Percentiles rank a stretch among this genome's conserved stretches.
These are phyloP conservation scores for Phytophthora quininea DNA, from an alignment of 352 stramenopile genomes.

Conservation along the genomic window DNA sequence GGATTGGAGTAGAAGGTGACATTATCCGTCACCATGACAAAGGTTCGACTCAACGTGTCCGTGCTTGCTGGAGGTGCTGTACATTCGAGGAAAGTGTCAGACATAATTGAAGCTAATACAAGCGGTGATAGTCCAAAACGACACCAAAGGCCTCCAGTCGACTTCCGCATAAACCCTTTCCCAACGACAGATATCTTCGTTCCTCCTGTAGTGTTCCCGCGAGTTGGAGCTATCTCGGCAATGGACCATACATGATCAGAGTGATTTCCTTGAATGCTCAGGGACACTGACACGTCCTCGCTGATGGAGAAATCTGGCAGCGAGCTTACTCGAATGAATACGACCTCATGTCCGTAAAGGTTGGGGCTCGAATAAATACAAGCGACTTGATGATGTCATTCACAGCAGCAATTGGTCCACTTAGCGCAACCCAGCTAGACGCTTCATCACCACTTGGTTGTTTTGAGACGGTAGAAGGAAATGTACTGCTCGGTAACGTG, in stretches of 20 bases:
- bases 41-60: constrained; percentile 34
- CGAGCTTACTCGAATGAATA: constrained; percentile 64
- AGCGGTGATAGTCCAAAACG: constrained; percentile 56
- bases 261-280: constrained; percentile 42
- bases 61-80: constrained; percentile 31
- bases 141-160: constrained; percentile 42
- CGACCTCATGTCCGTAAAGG: constrained; percentile 68
- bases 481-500: constrained; percentile 19
- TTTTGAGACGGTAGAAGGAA: constrained; percentile 28
- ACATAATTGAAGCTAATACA: constrained; percentile 36
- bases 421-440: constrained; percentile 41
- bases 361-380: constrained; percentile 44
- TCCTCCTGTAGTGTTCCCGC: constrained; percentile 43
- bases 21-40: constrained; percentile 65
- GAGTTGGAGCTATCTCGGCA: constrained; percentile 31
- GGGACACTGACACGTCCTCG: constrained; percentile 52
- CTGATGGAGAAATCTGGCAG: constrained; percentile 41
- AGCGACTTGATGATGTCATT: constrained; percentile 49
- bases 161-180: constrained; percentile 41
- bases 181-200: constrained; percentile 52
- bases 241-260: constrained; percentile 34
- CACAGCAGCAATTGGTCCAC: constrained; percentile 40
- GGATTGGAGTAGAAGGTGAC: constrained; percentile 67
- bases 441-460: constrained; percentile 28
- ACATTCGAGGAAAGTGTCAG: constrained; percentile 51